Conservation (phyloP, 345 rosid species). For the Tarenaya hassleriana region DNA sequence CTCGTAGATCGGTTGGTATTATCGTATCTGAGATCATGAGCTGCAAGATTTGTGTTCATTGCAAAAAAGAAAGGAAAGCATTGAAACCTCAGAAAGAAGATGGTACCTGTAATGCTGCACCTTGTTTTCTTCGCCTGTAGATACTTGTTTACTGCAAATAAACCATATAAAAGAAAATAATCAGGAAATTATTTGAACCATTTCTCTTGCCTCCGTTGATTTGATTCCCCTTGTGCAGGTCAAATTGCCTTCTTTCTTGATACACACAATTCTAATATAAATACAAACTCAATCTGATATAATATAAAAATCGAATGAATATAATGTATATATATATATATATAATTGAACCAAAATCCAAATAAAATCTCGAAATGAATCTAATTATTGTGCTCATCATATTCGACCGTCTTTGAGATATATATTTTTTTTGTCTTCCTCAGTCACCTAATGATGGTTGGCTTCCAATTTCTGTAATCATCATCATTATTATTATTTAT, state of each 20-base stretch:
- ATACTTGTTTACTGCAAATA: constrained; percentile 9
- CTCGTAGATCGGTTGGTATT: constrained; percentile 16
- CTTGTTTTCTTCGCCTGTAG: constrained; percentile 13
- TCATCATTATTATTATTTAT: neutral
- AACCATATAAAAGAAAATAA: neutral
- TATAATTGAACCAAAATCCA: too few species aligned
- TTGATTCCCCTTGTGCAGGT: neutral
- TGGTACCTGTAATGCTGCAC: neutral
- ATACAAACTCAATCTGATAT: too few species aligned
- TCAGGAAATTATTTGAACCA: too few species aligned
- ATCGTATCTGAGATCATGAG: constrained; percentile 4
- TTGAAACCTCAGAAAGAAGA: constrained; percentile 5
- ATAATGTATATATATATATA: too few species aligned
- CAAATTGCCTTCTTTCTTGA: neutral
- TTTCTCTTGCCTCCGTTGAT: neutral
- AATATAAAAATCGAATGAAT: neutral
- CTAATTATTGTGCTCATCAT: too few species aligned
- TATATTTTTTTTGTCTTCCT: too few species aligned
- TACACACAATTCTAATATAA: too few species aligned
- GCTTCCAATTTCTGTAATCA: constrained; percentile 18
- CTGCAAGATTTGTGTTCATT: constrained; percentile 1
- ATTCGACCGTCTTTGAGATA: too few species aligned
- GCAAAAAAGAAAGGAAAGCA: neutral
- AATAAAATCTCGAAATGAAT: too few species aligned
- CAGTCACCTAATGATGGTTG: constrained; percentile 16